Percentiles rank a stretch among this genome's conserved stretches.
phyloP scores from a whole-genome alignment of 2,329 filamentous ascomycete species.

The Kalmusia sp. region DNA sequence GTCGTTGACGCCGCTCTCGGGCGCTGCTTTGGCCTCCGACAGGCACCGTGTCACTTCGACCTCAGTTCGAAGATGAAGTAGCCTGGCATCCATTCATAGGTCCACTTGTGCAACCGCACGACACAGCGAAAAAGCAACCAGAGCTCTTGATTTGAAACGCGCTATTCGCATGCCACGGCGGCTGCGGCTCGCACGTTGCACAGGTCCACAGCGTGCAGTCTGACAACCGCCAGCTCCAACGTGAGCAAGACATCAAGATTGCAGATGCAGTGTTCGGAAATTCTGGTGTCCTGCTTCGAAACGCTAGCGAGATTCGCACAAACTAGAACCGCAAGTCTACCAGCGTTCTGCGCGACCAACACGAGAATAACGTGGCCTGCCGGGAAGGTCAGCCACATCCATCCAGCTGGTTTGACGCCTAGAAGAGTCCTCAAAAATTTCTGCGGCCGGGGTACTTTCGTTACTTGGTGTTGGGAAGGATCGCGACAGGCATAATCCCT shows the following conservation, averaged over 20 bases:
- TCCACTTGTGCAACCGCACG: not conserved
- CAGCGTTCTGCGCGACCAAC: not conserved
- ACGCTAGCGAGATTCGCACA: not conserved
- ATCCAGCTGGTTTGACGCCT: not conserved
- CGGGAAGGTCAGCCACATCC: conserved; percentile 8
- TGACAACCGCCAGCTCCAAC: not conserved
- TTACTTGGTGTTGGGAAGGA: not conserved
- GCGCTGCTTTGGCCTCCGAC: conserved; percentile 1
- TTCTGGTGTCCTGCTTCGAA: not conserved
- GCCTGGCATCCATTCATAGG: not conserved
- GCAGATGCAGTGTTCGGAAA: not conserved
- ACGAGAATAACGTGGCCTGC: conserved; percentile 4
- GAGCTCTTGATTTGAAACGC: conserved; percentile 1
- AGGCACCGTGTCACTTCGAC: conserved; percentile 3
- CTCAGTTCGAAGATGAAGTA: not conserved
- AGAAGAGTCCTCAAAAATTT: not conserved
- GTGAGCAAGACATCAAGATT: not conserved
- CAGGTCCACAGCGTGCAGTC: not conserved
- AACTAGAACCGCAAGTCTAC: not conserved
- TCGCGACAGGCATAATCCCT: conserved; percentile 6
- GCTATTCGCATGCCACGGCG: conserved; percentile 3
- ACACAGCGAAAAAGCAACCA: conserved; percentile 8
- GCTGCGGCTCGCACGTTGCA: not conserved
- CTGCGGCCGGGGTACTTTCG: not conserved
- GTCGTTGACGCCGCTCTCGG: not conserved